phyloP scores from a whole-genome alignment of 257 asterid genomes.

The Nicotiana tabacum region DNA sequence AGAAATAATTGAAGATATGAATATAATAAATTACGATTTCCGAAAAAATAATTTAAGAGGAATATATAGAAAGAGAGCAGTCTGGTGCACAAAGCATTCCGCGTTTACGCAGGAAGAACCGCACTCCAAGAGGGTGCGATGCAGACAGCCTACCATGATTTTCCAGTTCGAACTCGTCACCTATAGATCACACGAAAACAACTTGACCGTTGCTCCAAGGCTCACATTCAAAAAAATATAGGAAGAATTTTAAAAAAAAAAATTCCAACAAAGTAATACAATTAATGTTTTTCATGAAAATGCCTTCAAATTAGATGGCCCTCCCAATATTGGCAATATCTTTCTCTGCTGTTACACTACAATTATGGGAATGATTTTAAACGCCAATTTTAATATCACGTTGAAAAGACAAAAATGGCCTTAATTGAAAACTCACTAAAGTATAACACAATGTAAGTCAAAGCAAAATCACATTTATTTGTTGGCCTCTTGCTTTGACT shows the following conservation, averaged over 20 bases:
- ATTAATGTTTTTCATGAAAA: not conserved
- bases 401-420: not conserved
- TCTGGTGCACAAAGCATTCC: too few species aligned
- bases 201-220: too few species aligned
- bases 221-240: too few species aligned
- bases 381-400: not conserved
- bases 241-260: too few species aligned
- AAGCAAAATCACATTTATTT: not conserved
- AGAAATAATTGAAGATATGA: too few species aligned
- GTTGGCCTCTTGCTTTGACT: not conserved
- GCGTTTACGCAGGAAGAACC: too few species aligned
- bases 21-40: too few species aligned
- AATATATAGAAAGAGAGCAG: not conserved
- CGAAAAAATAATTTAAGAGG: not conserved
- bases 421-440: not conserved
- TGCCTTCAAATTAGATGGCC: not conserved
- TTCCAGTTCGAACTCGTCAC: too few species aligned
- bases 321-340: not conserved
- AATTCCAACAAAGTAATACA: not conserved
- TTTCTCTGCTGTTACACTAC: not conserved
- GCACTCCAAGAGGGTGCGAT: too few species aligned
- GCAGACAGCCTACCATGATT: too few species aligned
- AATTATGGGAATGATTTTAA: not conserved
- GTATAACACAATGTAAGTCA: not conserved
- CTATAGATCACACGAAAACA: too few species aligned